Base-by-base conservation (phyloP, 2,329 filamentous ascomycete species). In the Penicillium sp. region DNA sequence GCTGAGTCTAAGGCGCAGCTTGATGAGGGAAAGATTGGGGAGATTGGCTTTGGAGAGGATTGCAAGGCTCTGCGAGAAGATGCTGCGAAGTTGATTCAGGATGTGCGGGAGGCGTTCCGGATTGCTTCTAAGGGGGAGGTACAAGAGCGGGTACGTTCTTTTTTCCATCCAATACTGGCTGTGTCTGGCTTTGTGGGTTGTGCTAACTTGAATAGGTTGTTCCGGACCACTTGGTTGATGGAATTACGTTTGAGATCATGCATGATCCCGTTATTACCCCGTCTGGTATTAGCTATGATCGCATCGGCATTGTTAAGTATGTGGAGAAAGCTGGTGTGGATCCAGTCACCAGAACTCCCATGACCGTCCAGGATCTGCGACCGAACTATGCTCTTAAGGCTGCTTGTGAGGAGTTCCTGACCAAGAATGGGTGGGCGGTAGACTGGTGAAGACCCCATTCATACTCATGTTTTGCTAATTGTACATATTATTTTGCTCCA, bases 281-380 rank as follows among this genome's bases (percentile, higher is more conserved):
- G 67, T 92, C 89, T 1, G 94, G 94, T 12, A 89, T 92, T 61
- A 94, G 89, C 1, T 99, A 96, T 71, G 94, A 97, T 72, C 84
- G 93, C 41, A 82, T 89, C 0, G 89, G 89, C 15, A 88, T 99
- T 57, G 81, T 92, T 68, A 91, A 96, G 73, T 92, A 97, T 69
- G 80, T 99, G 25, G 88, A 89, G 66, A 81, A 89, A 22, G 85
- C 85, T 31, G 81, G 81, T 0, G 89, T 84, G 14, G 94, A 99
- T 71, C 94, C 94, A 0, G 73, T 97, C 33, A 97, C 93, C 0
- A 81, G 93, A 41, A 88, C 92, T 59, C 85, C 88, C 0, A 80
- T 97, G 47, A 75, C 75, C 0, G 79, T 85, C 1, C 76, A 80
- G 1, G 91, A 97, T 43, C 73, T 97, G 51, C 81, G 92, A 41